Conservation (phyloP, 2,329 filamentous ascomycete species). For the Coniochaeta sp. region DNA sequence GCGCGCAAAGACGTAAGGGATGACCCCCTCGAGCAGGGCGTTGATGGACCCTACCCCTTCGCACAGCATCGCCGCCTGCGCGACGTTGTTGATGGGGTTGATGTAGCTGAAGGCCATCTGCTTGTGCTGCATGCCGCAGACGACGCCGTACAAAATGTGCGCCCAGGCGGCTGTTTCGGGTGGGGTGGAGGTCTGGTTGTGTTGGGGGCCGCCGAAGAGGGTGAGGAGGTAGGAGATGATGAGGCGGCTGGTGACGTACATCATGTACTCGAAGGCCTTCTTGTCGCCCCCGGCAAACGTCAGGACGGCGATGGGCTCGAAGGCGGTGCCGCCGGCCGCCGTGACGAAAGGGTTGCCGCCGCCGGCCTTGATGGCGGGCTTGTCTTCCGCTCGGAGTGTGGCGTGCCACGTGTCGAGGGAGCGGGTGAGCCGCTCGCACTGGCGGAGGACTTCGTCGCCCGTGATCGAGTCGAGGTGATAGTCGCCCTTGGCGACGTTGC, state of each 20-base stretch:
- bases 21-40: constrained; percentile 1
- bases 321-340: background rate
- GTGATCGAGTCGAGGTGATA: background rate
- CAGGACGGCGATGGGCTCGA: background rate
- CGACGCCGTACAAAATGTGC: background rate
- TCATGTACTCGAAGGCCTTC: background rate
- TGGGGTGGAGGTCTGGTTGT: background rate
- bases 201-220: background rate
- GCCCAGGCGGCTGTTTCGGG: constrained; percentile 1
- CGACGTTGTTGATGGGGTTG: background rate
- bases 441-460: background rate
- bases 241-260: background rate
- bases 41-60: background rate
- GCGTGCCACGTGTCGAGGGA: background rate
- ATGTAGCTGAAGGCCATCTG: constrained; percentile 1
- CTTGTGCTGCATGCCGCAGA: constrained; percentile 1
- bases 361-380: background rate
- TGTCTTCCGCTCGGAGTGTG: background rate
- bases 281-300: background rate
- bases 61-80: background rate
- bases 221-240: constrained; percentile 1
- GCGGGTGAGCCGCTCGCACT: background rate
- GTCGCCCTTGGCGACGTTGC: background rate
- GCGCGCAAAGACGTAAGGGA: background rate
- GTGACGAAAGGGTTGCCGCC: background rate